These are phyloP conservation scores for Coleophoma eucalyptorum DNA, from an alignment of 2,329 filamentous ascomycete species.

Conservation along the genomic window DNA sequence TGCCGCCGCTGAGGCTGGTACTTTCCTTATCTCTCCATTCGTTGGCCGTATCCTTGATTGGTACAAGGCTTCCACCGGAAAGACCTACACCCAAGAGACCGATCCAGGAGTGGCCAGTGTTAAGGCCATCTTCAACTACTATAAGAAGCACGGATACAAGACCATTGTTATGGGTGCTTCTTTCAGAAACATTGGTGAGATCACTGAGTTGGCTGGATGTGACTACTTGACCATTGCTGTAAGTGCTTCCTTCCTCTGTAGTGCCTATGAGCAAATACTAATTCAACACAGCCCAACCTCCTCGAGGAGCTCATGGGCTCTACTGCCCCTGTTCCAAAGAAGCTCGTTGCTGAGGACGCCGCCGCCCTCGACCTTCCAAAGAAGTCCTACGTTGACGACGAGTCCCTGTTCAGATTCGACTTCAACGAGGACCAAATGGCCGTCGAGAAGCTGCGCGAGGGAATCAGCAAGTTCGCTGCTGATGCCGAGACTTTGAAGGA, in stretches of 20 bases:
- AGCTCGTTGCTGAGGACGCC: constrained; percentile 74
- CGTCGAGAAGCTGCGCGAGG: constrained; percentile 97
- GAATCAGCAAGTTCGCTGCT: constrained; percentile 98
- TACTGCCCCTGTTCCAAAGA: constrained; percentile 77
- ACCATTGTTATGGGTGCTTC: constrained; percentile 99
- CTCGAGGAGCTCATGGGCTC: constrained; percentile 94
- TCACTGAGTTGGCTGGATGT: constrained; percentile 96
- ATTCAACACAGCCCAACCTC: constrained; percentile 66
- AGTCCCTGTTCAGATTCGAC: constrained; percentile 92
- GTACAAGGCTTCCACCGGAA: constrained; percentile 96
- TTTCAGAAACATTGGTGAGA: constrained; percentile 94
- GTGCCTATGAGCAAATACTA: background rate
- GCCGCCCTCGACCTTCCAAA: constrained; percentile 71
- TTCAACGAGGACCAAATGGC: constrained; percentile 99
- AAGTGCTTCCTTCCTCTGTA: constrained; percentile 33
- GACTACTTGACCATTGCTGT: constrained; percentile 98
- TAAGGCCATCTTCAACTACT: constrained; percentile 97
- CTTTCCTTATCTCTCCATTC: constrained; percentile 98
- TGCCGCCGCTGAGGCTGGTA: constrained; percentile 88
- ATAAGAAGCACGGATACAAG: constrained; percentile 99
- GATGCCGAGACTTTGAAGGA: constrained; percentile 92
- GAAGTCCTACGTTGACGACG: constrained; percentile 87
- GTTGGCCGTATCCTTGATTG: constrained; percentile 99
- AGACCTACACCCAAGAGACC: constrained; percentile 84
- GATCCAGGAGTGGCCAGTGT: constrained; percentile 97